Percentiles rank a stretch among this genome's conserved stretches.
These are phyloP conservation scores for Cryptococcus sp. DNA, from an alignment of 1,284 basidiomycete species.

Conservation along the genomic window DNA sequence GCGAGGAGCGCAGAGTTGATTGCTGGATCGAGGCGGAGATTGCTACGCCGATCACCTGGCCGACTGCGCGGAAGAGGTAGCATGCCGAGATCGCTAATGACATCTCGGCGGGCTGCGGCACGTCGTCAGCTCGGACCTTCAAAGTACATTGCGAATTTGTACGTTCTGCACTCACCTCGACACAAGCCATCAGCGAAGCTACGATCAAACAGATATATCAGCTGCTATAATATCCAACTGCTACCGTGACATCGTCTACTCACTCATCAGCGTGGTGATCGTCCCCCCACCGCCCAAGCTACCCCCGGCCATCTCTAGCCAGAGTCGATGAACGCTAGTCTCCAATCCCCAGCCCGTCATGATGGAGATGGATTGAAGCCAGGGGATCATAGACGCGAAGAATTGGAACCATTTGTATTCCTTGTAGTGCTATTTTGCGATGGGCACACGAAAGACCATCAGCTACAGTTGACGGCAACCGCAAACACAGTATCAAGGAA, in stretches of 20 bases:
- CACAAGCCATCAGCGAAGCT: slow-evolving; percentile 30
- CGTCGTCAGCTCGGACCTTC: neutral
- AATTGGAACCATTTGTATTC: slow-evolving; percentile 40
- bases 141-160: neutral
- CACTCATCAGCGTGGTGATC: slow-evolving; percentile 25
- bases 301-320: slow-evolving; percentile 36
- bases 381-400: slow-evolving; percentile 25
- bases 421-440: slow-evolving; percentile 20
- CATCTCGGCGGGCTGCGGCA: slow-evolving; percentile 18
- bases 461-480: neutral
- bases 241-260: neutral
- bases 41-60: slow-evolving; percentile 41
- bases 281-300: slow-evolving; percentile 29
- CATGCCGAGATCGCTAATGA: slow-evolving; percentile 40
- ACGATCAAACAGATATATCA: neutral
- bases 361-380: slow-evolving; percentile 31
- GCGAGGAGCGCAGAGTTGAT: slow-evolving; percentile 24
- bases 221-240: neutral
- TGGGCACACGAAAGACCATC: neutral
- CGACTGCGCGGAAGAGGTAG: slow-evolving; percentile 39
- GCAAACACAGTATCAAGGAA: neutral
- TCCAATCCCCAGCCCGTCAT: slow-evolving; percentile 28
- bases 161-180: slow-evolving; percentile 20
- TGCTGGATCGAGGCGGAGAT: slow-evolving; percentile 40
- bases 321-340: slow-evolving; percentile 24